phyloP scores from a whole-genome alignment of 1,284 basidiomycete genomes.

The Pterula multifida region DNA sequence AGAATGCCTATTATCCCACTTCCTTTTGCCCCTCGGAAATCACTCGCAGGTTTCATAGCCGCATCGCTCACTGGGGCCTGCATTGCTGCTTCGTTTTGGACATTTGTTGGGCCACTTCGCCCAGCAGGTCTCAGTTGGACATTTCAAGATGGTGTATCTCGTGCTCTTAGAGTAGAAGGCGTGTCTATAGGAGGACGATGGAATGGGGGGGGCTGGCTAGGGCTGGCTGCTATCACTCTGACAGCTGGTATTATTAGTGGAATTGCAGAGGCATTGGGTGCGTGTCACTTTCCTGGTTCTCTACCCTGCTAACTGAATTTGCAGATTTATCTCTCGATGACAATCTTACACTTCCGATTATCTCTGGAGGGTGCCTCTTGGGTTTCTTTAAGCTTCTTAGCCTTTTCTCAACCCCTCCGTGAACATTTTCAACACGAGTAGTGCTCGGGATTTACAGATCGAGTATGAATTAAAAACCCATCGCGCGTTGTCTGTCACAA shows the following conservation, averaged over 20 bases:
- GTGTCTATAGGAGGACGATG: constrained; percentile 2
- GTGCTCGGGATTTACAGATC: too few relatives aligned
- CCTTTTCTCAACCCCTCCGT: background rate
- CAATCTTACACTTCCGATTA: constrained; percentile 87
- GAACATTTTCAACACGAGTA: too few relatives aligned
- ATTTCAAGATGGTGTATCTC: constrained; percentile 31
- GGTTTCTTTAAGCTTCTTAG: constrained; percentile 42
- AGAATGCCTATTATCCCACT: constrained; percentile 45
- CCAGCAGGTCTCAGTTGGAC: constrained; percentile 36
- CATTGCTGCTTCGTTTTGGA: constrained; percentile 76
- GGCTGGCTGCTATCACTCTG: constrained; percentile 44
- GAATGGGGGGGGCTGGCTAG: constrained; percentile 28
- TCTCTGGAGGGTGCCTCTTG: constrained; percentile 78
- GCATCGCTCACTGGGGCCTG: constrained; percentile 68
- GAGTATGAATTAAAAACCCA: too few relatives aligned
- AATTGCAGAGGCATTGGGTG: constrained; percentile 76
- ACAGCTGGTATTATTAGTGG: constrained; percentile 72
- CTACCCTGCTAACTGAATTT: constrained; percentile 9
- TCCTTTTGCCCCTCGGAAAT: constrained; percentile 77
- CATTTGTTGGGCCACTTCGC: constrained; percentile 38
- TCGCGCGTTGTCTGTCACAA: too few relatives aligned
- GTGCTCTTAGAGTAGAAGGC: constrained; percentile 7
- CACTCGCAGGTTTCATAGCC: constrained; percentile 81
- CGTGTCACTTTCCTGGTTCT: constrained; percentile 17
- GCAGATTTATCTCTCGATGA: constrained; percentile 84